Evolutionary conservation across 1,284 basidiomycete genomes (phyloP), one percentile per base, ranked within the genome.

Genomic region (Puccinia polysora): DNA sequence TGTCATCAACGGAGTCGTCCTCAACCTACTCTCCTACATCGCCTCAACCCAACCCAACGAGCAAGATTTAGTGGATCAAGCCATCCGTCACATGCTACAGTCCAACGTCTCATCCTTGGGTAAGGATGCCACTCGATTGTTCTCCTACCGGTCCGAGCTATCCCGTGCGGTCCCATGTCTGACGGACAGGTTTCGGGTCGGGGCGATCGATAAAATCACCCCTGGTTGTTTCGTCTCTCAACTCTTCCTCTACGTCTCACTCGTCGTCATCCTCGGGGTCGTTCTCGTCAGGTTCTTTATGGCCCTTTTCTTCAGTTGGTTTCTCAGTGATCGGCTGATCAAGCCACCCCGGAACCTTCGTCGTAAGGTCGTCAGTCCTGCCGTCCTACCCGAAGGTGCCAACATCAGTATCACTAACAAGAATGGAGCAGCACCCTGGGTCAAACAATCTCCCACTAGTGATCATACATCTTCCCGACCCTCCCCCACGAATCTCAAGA

Each of bases 281-380:
- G 91, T 99, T 53, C 80, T 97, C 74, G 86, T 90, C 43, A 90
- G 95, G 53, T 98, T 98, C 82, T 82, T 85, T 77, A 97, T 98
- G 95, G 96, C 96, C 2, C 90, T 91, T 79, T 82, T 94, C 74
- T 99, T 97, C 85, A 91, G 86, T 77, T 99, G 94, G 94, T 95
- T 94, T 82, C 82, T 98, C 73, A 91, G 90, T 6, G 85, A 85
- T 20, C 85, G 84, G 69, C 85, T 94, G 58, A 88, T 90, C 40
- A 86, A 86, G 14, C 86, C 89, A 34, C 89, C 89, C 0, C 84
- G 84, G 69, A 84, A 89, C 62, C 83, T 93, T 23, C 86, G 85
- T 77, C 84, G 88, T 43, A 85, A 86, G 20, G 91, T 86, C 56
- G 89, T 97, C 78, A 90, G 88, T 76, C 94, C 93, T n/a, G 89